Percentiles rank a stretch among this genome's conserved stretches.
phyloP scores from a whole-genome alignment of 495 filamentous ascomycete genomes.

The Daldinia loculata region DNA sequence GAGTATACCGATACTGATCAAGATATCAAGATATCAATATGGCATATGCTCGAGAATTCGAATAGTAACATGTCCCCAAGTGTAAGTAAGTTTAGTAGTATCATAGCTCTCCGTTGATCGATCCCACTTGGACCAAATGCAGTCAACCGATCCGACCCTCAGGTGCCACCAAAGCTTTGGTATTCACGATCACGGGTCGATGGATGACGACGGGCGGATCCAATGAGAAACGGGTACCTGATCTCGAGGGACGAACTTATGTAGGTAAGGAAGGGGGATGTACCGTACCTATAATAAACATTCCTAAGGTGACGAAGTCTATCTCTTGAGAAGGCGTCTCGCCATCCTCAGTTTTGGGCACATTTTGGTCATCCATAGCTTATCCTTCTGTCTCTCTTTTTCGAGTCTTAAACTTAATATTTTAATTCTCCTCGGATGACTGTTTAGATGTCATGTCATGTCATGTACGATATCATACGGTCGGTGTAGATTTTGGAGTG shows the following conservation, averaged over 20 bases:
- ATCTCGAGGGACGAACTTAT: neutral
- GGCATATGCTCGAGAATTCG: neutral
- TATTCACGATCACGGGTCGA: constrained; percentile 3
- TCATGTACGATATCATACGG: constrained; percentile 25
- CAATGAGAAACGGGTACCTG: constrained; percentile 5
- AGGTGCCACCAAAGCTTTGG: neutral
- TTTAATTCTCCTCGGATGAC: constrained; percentile 9
- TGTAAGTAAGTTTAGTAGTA: neutral
- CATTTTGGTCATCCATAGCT: constrained; percentile 34
- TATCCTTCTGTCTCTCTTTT: neutral
- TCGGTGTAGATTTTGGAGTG: constrained; percentile 22
- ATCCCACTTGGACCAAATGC: constrained; percentile 21
- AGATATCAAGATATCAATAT: constrained; percentile 1
- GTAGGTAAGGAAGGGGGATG: constrained; percentile 27
- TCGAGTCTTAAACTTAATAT: constrained; percentile 20
- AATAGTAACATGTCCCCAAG: neutral
- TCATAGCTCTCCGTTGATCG: neutral
- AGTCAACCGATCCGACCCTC: constrained; percentile 19
- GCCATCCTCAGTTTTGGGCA: constrained; percentile 22
- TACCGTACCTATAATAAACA: constrained; percentile 95
- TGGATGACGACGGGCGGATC: constrained; percentile 10
- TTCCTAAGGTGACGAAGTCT: constrained; percentile 88
- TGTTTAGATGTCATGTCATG: constrained; percentile 30
- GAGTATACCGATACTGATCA: too few species aligned
- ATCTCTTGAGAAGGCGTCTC: constrained; percentile 55